Evolutionary conservation across 768 basidiomycete species (phyloP).

Genomic region (Thelephora aurantiotincta): DNA sequence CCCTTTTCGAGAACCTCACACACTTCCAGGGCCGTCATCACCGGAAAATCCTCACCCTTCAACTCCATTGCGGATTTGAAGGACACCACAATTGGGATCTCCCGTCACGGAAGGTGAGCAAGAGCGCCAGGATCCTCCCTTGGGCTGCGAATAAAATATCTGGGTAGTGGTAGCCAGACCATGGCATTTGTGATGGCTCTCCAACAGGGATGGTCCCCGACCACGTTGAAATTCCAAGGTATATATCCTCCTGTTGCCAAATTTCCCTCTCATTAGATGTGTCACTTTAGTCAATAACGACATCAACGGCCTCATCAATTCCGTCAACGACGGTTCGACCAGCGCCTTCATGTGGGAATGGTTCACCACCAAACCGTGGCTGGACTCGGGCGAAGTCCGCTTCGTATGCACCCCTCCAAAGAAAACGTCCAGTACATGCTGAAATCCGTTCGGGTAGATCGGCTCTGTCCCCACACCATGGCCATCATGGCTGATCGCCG

Average conservation of each 20-base stretch:
- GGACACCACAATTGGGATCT: constrained; percentile 80
- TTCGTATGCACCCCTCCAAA: constrained; percentile 43
- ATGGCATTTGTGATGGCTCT: constrained; percentile 95
- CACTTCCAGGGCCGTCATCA: constrained; percentile 75
- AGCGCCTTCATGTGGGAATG: constrained; percentile 94
- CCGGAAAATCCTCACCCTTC: constrained; percentile 62
- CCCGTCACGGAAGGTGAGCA: constrained; percentile 64
- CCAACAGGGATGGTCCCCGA: constrained; percentile 67
- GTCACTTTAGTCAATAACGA: constrained; percentile 53
- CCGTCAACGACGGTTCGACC: constrained; percentile 80
- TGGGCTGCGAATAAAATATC: background rate
- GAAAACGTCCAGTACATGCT: background rate
- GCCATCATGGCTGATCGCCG: constrained; percentile 94
- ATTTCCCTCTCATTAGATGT: background rate
- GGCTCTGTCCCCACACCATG: constrained; percentile 85
- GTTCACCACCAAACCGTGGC: constrained; percentile 79
- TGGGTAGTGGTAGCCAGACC: constrained; percentile 61
- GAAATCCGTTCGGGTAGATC: constrained; percentile 31
- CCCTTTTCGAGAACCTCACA: background rate
- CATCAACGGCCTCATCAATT: constrained; percentile 67
- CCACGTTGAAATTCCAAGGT: constrained; percentile 62
- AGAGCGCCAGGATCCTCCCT: background rate
- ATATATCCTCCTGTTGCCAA: constrained; percentile 2
- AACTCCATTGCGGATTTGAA: constrained; percentile 60
- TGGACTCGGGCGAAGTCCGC: constrained; percentile 63